These are phyloP conservation scores for Protomyces macrosporus DNA, from an alignment of 1,139 yeast species.

Conservation along the genomic window DNA sequence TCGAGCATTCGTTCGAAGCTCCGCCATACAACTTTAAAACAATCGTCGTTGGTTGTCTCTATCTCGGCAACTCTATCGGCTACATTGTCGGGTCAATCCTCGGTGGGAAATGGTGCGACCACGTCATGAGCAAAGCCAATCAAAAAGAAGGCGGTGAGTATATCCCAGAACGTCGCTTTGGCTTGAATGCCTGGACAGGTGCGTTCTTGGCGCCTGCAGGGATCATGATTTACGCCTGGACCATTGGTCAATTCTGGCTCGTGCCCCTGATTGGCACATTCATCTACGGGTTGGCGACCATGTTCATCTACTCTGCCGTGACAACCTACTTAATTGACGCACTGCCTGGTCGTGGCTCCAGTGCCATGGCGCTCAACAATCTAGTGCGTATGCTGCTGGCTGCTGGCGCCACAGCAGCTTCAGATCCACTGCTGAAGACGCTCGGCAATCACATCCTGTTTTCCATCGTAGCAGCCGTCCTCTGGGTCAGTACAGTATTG, in stretches of 20 bases:
- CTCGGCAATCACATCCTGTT: constrained; percentile 9
- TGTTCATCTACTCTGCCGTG: constrained; percentile 78
- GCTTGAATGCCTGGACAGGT: constrained; percentile 67
- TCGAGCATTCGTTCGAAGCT: constrained; percentile 57
- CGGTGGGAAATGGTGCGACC: constrained; percentile 79
- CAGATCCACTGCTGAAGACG: constrained; percentile 1
- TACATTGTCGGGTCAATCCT: constrained; percentile 65
- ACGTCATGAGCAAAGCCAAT: constrained; percentile 42
- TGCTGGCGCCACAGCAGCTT: background rate
- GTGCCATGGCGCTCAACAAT: constrained; percentile 76
- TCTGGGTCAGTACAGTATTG: background rate
- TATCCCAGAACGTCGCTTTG: constrained; percentile 72
- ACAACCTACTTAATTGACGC: constrained; percentile 79
- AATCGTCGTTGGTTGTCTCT: constrained; percentile 65
- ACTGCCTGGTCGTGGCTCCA: constrained; percentile 81
- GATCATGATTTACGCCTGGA: constrained; percentile 75
- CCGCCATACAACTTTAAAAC: constrained; percentile 66
- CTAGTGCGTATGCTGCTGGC: constrained; percentile 6
- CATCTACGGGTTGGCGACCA: constrained; percentile 71
- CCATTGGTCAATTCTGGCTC: constrained; percentile 65
- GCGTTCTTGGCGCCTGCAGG: constrained; percentile 59
- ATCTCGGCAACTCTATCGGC: constrained; percentile 77
- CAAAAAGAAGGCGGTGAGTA: constrained; percentile 53
- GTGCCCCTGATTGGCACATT: constrained; percentile 73
- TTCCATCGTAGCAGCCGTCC: background rate